These are phyloP conservation scores for Tubosaeta sp. DNA, from an alignment of 768 basidiomycete genomes.

Conservation along the genomic window DNA sequence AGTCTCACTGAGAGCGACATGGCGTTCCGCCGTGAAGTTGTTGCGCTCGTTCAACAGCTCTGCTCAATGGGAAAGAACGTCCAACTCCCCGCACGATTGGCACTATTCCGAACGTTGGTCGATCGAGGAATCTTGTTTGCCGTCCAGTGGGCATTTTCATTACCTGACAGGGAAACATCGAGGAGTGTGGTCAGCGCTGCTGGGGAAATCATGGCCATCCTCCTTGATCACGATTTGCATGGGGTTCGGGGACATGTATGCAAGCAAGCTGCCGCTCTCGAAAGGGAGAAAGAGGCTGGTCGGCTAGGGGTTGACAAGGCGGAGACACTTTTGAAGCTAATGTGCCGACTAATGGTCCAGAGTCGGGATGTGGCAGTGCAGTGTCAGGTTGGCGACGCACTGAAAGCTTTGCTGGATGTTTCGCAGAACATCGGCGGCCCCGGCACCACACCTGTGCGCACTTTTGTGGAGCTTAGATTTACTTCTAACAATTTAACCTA, in stretches of 20 bases:
- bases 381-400: slow-evolving; percentile 84
- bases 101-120: slow-evolving; percentile 81
- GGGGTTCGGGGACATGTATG: slow-evolving; percentile 82
- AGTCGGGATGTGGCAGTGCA: slow-evolving; percentile 85
- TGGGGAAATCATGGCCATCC: slow-evolving; percentile 77
- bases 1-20: slow-evolving; percentile 53
- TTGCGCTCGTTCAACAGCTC: slow-evolving; percentile 87
- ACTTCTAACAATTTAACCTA: slow-evolving; percentile 9
- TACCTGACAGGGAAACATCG: slow-evolving; percentile 51
- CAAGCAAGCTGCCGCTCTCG: slow-evolving; percentile 72
- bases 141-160: slow-evolving; percentile 88
- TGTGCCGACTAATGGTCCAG: slow-evolving; percentile 72
- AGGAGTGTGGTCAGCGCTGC: slow-evolving; percentile 70
- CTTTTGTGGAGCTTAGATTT: not conserved
- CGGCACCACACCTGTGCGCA: slow-evolving; percentile 34
- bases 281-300: slow-evolving; percentile 55
- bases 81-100: slow-evolving; percentile 80
- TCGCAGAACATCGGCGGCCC: slow-evolving; percentile 43
- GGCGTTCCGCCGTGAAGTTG: slow-evolving; percentile 65
- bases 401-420: slow-evolving; percentile 80
- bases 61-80: slow-evolving; percentile 97
- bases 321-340: slow-evolving; percentile 70
- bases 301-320: slow-evolving; percentile 58
- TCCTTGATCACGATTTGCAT: slow-evolving; percentile 88
- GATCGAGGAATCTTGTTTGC: slow-evolving; percentile 86